These are phyloP conservation scores for Syzygium aqueum DNA, from an alignment of 345 rosid species.

Conservation along the genomic window DNA sequence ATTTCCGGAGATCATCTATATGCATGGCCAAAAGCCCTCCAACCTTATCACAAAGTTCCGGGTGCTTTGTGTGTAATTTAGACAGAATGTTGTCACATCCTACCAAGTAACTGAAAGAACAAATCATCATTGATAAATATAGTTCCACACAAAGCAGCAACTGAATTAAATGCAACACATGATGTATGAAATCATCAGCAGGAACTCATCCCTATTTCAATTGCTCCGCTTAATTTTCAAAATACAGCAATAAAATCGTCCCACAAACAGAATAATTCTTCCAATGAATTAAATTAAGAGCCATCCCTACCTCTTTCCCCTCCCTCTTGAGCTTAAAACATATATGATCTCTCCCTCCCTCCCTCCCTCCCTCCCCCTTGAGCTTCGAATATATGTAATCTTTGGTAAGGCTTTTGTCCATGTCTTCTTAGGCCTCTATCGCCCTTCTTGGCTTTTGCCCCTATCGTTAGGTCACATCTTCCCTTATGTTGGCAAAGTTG, in stretches of 20 bases:
- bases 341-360: neutral
- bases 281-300: neutral
- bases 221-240: neutral
- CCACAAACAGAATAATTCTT: neutral
- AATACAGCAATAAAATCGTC: neutral
- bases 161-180: neutral
- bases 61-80: slow-evolving; percentile 69
- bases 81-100: slow-evolving; percentile 94
- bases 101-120: slow-evolving; percentile 55
- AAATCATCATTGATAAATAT: neutral
- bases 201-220: neutral
- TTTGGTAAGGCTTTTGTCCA: neutral
- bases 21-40: slow-evolving; percentile 99
- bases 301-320: neutral
- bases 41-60: slow-evolving; percentile 88
- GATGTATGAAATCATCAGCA: neutral
- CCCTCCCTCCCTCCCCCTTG: neutral
- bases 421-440: neutral
- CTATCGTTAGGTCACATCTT: neutral
- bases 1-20: slow-evolving; percentile 79
- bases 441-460: neutral
- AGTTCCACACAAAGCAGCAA: neutral
- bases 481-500: neutral
- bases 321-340: neutral
- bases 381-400: neutral